Percentiles rank a stretch among this genome's conserved stretches.
Evolutionary conservation across 106 monocot genomes (phyloP).

Genomic region (Dactylorhiza incarnata): DNA sequence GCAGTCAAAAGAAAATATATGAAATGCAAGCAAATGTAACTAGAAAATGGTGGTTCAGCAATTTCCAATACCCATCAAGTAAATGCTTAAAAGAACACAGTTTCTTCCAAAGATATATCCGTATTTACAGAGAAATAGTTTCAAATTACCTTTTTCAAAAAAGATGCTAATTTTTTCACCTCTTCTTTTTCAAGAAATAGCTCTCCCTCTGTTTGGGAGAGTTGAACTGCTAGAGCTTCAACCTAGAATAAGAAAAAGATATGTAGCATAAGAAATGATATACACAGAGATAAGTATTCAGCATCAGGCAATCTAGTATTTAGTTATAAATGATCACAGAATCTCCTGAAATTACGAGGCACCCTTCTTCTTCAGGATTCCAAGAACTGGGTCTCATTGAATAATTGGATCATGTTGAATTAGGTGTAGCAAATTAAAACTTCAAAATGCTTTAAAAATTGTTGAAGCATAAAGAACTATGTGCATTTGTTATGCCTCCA

Average conservation of each 20-base stretch:
- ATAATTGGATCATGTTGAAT: background rate
- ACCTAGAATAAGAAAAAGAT: conserved; percentile 15
- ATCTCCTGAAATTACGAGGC: background rate
- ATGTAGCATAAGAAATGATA: background rate
- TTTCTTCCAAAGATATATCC: conserved; percentile 2
- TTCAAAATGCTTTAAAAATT: background rate
- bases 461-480: background rate
- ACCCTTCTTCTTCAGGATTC: background rate
- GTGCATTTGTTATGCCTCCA: too few species aligned
- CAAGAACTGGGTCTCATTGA: background rate
- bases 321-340: background rate
- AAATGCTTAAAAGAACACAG: background rate
- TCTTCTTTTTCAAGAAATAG: conserved; percentile 20
- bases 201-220: conserved; percentile 23
- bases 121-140: background rate
- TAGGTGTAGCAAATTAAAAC: background rate
- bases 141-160: conserved; percentile 13
- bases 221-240: conserved; percentile 23
- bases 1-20: background rate
- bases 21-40: background rate
- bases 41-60: conserved; percentile 1
- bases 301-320: background rate
- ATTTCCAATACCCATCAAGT: conserved; percentile 1
- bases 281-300: background rate
- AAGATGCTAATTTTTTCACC: conserved; percentile 15